Evolutionary conservation across 2,329 filamentous ascomycete species (phyloP).

Genomic region (Sporothrix brunneoviolacea): DNA sequence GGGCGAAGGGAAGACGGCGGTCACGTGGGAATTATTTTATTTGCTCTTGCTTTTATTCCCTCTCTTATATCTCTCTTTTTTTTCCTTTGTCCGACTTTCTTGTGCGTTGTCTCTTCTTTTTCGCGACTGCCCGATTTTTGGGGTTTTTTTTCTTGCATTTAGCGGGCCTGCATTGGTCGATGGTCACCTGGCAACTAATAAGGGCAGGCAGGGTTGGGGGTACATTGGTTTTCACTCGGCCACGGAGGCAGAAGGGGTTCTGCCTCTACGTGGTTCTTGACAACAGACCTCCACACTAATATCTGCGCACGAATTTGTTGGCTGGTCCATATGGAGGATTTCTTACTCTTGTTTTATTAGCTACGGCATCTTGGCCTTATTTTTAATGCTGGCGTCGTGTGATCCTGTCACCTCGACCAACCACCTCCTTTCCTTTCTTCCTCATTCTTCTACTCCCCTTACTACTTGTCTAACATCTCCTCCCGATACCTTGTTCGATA

Average conservation of each 20-base stretch:
- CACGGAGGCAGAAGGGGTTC: conserved; percentile 1
- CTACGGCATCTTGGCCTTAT: conserved; percentile 35
- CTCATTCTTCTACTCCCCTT: conserved; percentile 13
- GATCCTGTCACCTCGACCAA: conserved; percentile 6
- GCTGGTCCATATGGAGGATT: conserved; percentile 44
- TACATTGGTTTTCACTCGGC: conserved; percentile 27
- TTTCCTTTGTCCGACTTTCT: not conserved
- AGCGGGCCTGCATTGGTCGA: conserved; percentile 24
- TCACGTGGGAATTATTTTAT: conserved; percentile 8
- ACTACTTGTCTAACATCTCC: not conserved
- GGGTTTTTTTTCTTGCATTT: conserved; percentile 20
- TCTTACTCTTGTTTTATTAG: conserved; percentile 41
- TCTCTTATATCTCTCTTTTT: conserved; percentile 3
- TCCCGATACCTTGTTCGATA: conserved; percentile 41
- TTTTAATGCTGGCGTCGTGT: conserved; percentile 29
- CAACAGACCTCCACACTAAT: conserved; percentile 33
- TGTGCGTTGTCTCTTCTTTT: conserved; percentile 11
- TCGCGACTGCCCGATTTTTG: conserved; percentile 20
- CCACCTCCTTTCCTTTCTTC: conserved; percentile 25
- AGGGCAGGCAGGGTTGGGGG: conserved; percentile 32
- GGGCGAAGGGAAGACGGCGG: conserved; percentile 15
- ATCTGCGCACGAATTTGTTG: conserved; percentile 39
- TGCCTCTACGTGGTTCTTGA: conserved; percentile 1
- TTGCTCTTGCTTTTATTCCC: not conserved
- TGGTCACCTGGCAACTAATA: conserved; percentile 40